Evolutionary conservation across 2,329 filamentous ascomycete genomes (phyloP).

Genomic region (Paecilomyces variotii): DNA sequence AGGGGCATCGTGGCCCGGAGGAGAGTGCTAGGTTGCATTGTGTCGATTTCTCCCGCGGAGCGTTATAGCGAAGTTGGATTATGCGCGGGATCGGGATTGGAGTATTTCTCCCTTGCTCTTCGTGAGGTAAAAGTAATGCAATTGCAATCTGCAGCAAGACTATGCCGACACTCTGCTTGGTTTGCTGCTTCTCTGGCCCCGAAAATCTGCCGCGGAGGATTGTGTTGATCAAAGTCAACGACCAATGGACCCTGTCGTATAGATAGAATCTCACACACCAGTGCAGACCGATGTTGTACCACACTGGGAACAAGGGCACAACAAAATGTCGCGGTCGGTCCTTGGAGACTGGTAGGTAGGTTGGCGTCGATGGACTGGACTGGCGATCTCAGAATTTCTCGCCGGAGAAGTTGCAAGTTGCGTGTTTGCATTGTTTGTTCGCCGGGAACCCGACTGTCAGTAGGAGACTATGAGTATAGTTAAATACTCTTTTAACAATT

Average conservation of each 20-base stretch:
- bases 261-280: background rate
- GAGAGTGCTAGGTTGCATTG: slow-evolving; percentile 5
- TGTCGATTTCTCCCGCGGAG: background rate
- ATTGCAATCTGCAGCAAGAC: background rate
- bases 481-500: too few relatives aligned
- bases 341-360: background rate
- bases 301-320: background rate
- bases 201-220: background rate
- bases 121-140: background rate
- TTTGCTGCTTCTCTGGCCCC: background rate
- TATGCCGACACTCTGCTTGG: background rate
- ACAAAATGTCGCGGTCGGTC: background rate
- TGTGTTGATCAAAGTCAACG: background rate
- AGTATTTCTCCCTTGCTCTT: background rate
- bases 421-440: background rate
- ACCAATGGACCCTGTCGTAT: background rate
- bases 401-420: background rate
- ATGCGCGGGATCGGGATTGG: too few relatives aligned
- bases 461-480: background rate
- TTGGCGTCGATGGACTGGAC: background rate
- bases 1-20: slow-evolving; percentile 25
- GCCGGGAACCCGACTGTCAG: background rate
- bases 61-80: too few relatives aligned
- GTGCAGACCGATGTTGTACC: background rate
- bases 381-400: background rate